Base-by-base conservation (phyloP, 176 grass and related monocot species). In the Aegilops umbellulata region DNA sequence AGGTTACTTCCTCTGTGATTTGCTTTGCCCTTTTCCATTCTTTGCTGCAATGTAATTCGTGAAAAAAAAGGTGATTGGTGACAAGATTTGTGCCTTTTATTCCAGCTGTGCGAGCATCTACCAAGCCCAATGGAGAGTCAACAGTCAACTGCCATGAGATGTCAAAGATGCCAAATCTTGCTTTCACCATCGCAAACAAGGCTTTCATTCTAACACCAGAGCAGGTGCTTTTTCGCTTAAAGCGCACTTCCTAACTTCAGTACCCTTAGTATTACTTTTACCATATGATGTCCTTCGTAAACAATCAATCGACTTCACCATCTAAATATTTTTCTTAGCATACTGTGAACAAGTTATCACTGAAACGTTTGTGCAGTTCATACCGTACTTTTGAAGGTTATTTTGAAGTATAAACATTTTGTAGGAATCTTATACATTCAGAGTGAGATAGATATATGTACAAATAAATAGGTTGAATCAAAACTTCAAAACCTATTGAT, bases 51-150 rank as follows among this genome's bases (percentile, higher is more conserved):
- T 10, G 71, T n/a, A n/a, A 49, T 75, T 46, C 46, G 7, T 49
- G 7, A n/a, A n/a, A 29, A 75, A 47, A 47, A 74, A 17, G 60
- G 26, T 12, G 74, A 15, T 0, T 67, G 14, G 0, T 65, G 57
- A 87, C 14, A 80, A 41, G 16, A 15, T 69, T 63, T 3, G 3
- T 69, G 0, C 47, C 13, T n/a, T 91, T 4, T 63, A 73, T 81
- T 88, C 55, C 76, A 98, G 97, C 77, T 95, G 4, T 98, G 97
- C 10, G 94, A 95, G 87, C 90, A 87, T 42, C 82, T 98, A 22
- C 97, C 97, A 6, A 98, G 94, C 97, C 97, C 10, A 85, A 60
- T 14, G 97, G 94, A 24, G 94, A 92, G 86, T 94, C 97, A 32
- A 94, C 94, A 20, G 94, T 98, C 19, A 86, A 47, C 69, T 98